These are phyloP conservation scores for Candida stauntonica DNA, from an alignment of 805 yeast species.

Conservation along the genomic window DNA sequence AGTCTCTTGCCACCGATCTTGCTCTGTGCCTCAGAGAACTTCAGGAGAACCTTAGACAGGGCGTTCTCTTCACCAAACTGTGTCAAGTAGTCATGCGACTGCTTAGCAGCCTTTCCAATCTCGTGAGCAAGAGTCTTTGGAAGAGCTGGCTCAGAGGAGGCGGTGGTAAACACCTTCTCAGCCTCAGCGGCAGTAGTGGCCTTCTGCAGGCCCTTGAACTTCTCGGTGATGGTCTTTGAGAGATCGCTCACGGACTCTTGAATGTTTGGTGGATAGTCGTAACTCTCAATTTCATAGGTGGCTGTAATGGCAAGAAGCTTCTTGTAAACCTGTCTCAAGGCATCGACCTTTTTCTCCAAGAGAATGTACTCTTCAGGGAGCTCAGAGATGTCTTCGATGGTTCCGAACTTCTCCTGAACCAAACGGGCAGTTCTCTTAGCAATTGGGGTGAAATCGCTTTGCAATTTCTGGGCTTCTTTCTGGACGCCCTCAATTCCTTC, in stretches of 20 bases:
- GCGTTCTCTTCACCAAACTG: constrained; percentile 27
- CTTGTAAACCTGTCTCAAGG: constrained; percentile 55
- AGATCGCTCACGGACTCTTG: constrained; percentile 62
- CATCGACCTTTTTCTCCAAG: constrained; percentile 64
- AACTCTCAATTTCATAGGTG: constrained; percentile 70
- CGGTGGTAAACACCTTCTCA: constrained; percentile 45
- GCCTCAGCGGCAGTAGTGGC: constrained; percentile 67
- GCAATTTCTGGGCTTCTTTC: constrained; percentile 36
- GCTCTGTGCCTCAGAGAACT: constrained; percentile 50
- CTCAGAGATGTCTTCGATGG: constrained; percentile 64
- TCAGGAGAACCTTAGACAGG: constrained; percentile 30
- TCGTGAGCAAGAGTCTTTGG: constrained; percentile 78
- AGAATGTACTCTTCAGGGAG: constrained; percentile 69
- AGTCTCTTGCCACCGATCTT: constrained; percentile 65
- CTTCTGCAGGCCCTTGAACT: constrained; percentile 54
- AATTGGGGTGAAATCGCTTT: constrained; percentile 48
- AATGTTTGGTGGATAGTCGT: constrained; percentile 80
- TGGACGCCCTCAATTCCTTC: constrained; percentile 25
- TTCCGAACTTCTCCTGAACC: constrained; percentile 58
- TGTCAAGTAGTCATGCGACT: constrained; percentile 43
- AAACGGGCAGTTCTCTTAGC: constrained; percentile 56
- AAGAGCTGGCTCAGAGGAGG: constrained; percentile 27
- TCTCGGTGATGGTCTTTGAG: constrained; percentile 50
- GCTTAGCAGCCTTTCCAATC: constrained; percentile 50
- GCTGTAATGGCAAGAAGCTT: constrained; percentile 45